A percentile compares a stretch with the other conserved stretches of the same genome.
Evolutionary conservation across 179 eudicot species (phyloP).

Genomic region (Beta lomatogona): DNA sequence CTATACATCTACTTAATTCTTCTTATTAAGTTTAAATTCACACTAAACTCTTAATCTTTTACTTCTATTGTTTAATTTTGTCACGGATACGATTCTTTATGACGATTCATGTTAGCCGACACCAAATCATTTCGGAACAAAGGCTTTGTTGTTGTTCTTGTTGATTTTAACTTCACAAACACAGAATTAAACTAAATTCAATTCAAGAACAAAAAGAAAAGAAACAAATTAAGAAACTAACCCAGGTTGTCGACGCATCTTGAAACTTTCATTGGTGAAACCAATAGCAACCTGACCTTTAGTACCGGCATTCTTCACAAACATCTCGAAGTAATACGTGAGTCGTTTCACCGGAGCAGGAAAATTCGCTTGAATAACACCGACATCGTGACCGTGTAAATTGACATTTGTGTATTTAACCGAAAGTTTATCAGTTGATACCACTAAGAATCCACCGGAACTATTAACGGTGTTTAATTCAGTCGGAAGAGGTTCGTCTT

Average conservation of each 20-base stretch:
- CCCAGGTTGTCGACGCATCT: slow-evolving; percentile 93
- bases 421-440: slow-evolving; percentile 74
- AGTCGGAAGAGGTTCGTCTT: slow-evolving; percentile 52
- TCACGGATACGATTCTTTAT: too few relatives aligned
- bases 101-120: too few relatives aligned
- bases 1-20: background rate
- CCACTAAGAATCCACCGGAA: slow-evolving; percentile 72
- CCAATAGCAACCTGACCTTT: slow-evolving; percentile 88
- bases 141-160: too few relatives aligned
- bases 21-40: too few relatives aligned
- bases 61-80: too few relatives aligned
- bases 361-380: slow-evolving; percentile 72
- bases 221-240: slow-evolving; percentile 18
- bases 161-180: background rate
- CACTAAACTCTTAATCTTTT: too few relatives aligned
- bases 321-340: slow-evolving; percentile 74
- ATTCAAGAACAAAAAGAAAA: background rate
- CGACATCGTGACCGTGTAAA: slow-evolving; percentile 88
- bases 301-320: slow-evolving; percentile 67
- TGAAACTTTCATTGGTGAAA: slow-evolving; percentile 68
- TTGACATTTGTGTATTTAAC: slow-evolving; percentile 62
- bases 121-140: too few relatives aligned
- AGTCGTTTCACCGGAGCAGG: slow-evolving; percentile 73
- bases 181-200: background rate
- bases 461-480: slow-evolving; percentile 80